Conservation (phyloP, 2,329 filamentous ascomycete genomes). For the Penicillium sp. region DNA sequence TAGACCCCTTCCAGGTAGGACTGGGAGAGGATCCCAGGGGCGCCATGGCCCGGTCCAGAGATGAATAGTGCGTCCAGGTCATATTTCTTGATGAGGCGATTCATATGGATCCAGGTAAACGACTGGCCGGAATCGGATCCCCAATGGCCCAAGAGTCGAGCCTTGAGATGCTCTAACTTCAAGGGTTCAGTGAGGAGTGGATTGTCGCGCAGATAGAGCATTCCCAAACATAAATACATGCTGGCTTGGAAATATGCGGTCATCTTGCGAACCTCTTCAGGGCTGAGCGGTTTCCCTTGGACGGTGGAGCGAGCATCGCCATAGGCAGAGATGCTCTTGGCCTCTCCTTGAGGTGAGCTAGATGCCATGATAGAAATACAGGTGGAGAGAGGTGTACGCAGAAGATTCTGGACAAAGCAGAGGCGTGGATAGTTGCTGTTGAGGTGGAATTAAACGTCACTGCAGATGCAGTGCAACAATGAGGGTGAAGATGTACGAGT, state of each 20-base stretch:
- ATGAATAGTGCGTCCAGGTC: conserved; percentile 70
- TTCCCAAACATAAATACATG: conserved; percentile 71
- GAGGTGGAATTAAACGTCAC: neutral
- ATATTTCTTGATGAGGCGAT: conserved; percentile 77
- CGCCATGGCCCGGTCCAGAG: conserved; percentile 74
- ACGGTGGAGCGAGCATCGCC: conserved; percentile 65
- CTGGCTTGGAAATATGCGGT: conserved; percentile 72
- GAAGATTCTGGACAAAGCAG: too few species aligned
- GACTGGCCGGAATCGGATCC: conserved; percentile 77
- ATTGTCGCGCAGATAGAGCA: conserved; percentile 76
- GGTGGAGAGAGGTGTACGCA: too few species aligned
- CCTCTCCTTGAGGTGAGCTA: too few species aligned
- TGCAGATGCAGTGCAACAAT: neutral
- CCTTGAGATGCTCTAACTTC: conserved; percentile 68
- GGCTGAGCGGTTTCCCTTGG: conserved; percentile 58
- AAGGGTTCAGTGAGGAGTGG: conserved; percentile 68
- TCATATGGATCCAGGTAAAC: conserved; percentile 80
- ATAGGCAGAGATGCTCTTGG: conserved; percentile 63
- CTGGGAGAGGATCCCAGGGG: conserved; percentile 71
- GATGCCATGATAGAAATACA: too few species aligned
- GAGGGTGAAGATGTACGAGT: neutral
- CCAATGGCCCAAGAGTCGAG: conserved; percentile 72
- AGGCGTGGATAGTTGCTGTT: too few species aligned
- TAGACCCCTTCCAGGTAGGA: conserved; percentile 76
- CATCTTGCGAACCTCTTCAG: conserved; percentile 65